Evolutionary conservation across 78 protist genomes (phyloP), one percentile per base, ranked within the genome.

Genomic region (Chrysochromulina parva): DNA sequence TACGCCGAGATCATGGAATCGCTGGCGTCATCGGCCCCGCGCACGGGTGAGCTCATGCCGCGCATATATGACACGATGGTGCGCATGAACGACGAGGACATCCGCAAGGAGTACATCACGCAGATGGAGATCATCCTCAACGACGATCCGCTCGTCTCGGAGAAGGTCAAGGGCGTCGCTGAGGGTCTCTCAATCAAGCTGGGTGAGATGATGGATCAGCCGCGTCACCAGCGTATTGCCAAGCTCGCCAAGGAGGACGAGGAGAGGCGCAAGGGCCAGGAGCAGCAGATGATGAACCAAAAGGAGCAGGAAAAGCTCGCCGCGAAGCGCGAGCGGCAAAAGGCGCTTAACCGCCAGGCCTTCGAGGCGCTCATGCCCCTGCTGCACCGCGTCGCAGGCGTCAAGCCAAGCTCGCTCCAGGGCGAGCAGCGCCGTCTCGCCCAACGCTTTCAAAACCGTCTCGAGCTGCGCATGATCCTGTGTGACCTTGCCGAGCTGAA

Each of bases 11-110:
- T 67, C 48, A 16, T 16, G 48, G 48, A 9, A 9, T 9, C 16
- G 48, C 74, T 67, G 74, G 48, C 10, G 48, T 20, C 16, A 19
- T 19, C 74, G 20, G 13, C 5, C n/a, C 78, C 78, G 14, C 28
- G 7, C 50, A 24, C 38, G 26, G 78, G 26, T 50, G 50, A 69
- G 54, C 78, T 69, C n/a, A 69, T 69, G 78, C 78, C 78, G 9
- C 22, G 28, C 50, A 5, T 69, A 9, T 69, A 69, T 50, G 78
- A 69, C 78, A 3, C 17, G 1, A 69, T 69, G 78, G 78, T 69
- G 78, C 78, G 78, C n/a, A 38, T 69, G 78, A 69, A 69, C 50
- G 78, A 69, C 78, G 78, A 69, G 78, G 78, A 69, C 78, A 69
- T 69, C 78, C 38, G 50, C 10, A 24, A 69, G 50, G 78, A 69